These are phyloP conservation scores for Misopates orontium DNA, from an alignment of 257 asterid species.

Conservation along the genomic window DNA sequence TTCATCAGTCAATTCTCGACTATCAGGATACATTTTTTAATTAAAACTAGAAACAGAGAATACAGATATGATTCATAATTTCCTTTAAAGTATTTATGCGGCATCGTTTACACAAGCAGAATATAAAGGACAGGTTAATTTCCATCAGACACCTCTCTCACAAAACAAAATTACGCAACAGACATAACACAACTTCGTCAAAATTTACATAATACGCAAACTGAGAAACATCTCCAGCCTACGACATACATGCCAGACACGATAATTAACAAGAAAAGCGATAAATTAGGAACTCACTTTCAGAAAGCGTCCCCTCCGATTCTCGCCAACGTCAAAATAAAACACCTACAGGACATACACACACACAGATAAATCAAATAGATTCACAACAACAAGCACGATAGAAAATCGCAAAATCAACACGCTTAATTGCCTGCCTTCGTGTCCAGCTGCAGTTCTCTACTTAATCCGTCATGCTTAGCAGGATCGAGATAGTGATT, in stretches of 20 bases:
- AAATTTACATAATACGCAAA: not conserved
- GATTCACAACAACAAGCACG: not conserved
- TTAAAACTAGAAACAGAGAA: too few relatives aligned
- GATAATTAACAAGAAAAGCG: not conserved
- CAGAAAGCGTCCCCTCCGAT: conserved; percentile 95
- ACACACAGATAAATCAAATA: not conserved
- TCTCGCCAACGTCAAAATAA: conserved; percentile 93
- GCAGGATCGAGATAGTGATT: conserved; percentile 89
- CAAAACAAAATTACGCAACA: conserved; percentile 9
- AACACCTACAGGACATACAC: conserved; percentile 60
- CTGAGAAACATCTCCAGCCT: not conserved
- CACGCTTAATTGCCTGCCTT: conserved; percentile 46
- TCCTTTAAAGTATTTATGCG: too few relatives aligned
- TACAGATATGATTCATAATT: too few relatives aligned
- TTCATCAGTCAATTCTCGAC: too few relatives aligned
- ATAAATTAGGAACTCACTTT: conserved; percentile 51
- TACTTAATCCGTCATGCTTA: conserved; percentile 78
- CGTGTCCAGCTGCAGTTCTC: conserved; percentile 92
- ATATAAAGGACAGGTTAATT: too few relatives aligned
- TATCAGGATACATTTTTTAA: too few relatives aligned
- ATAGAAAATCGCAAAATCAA: not conserved
- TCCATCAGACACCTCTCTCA: not conserved
- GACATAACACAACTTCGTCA: not conserved
- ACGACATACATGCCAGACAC: too few relatives aligned
- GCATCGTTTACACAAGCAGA: not conserved